Base-by-base conservation (phyloP, 2,329 filamentous ascomycete species). In the Verticillium alfalfae region DNA sequence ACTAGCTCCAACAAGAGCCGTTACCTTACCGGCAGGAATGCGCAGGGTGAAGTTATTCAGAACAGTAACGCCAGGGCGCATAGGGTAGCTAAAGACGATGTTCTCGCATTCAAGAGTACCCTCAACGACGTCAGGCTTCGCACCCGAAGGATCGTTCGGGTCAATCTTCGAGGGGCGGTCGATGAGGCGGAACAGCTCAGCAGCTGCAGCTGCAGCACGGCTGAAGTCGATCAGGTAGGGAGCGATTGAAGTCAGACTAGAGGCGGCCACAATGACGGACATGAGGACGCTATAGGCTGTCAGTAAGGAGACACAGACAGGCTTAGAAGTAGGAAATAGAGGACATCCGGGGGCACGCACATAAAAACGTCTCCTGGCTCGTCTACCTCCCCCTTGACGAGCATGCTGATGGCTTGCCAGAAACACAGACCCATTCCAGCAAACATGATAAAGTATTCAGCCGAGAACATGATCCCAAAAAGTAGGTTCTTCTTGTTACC, bases 1-100 rank as follows among this genome's bases (percentile, higher is more conserved):
- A 22, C 82, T 85, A 2, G 81, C 74, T 0, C 85, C 67, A 36
- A 70, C 68, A 7, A 70, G 60, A 1, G 69, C 69, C 2, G 68
- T 70, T 9, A 71, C 73, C 61, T 76, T 76, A n/a, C 71, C 71
- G 0, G 75, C 71, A 0, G 74, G 75, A 5, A 77, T 70, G n/a
- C 69, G 62, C 5, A 78, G 66, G 12, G 65, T 70, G 16, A 78
- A 69, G 34, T 73, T 66, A 5, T 74, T 64, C 18, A 76, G 60
- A 4, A 77, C 71, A 13, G 66, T 64, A 2, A 71, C 69, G 52
- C 74, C 70, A 1, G 74, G 73, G 0, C 76, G 64, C 2, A 64
- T 71, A 1, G 75, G 75, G 63, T 79, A 78, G 2, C 68, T 66
- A 54, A 77, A 75, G 1, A 63, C 66, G n/a, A 78, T 67, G 12